Conservation (phyloP, 1,284 basidiomycete species). For the Coniferiporia weirii region DNA sequence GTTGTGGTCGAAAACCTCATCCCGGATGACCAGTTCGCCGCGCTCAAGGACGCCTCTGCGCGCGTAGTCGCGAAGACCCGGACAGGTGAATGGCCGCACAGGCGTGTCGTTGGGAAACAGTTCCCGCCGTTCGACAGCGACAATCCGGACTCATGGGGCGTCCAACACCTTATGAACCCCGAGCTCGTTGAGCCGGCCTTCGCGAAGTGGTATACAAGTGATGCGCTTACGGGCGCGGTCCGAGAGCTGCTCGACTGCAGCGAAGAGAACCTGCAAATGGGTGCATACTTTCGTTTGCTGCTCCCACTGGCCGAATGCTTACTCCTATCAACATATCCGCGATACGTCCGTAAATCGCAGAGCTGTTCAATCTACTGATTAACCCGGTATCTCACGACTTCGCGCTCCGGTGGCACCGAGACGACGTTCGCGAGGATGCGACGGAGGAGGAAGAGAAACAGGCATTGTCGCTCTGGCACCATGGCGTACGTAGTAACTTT, state of each 20-base stretch:
- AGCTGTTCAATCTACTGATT: conserved; percentile 77
- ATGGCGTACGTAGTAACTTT: conserved; percentile 47
- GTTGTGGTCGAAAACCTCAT: conserved; percentile 66
- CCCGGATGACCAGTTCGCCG: conserved; percentile 33
- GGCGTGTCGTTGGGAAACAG: conserved; percentile 74
- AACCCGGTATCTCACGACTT: conserved; percentile 67
- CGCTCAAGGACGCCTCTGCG: conserved; percentile 49
- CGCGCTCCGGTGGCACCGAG: conserved; percentile 79
- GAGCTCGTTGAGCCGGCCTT: conserved; percentile 57
- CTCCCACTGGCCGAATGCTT: neutral
- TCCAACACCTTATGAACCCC: conserved; percentile 79
- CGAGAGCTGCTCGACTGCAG: conserved; percentile 50
- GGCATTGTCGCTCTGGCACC: conserved; percentile 57
- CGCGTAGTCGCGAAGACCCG: conserved; percentile 54
- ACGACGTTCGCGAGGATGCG: conserved; percentile 66
- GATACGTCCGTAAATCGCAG: conserved; percentile 31
- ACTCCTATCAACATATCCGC: neutral
- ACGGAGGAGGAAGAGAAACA: conserved; percentile 58
- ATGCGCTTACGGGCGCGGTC: conserved; percentile 44
- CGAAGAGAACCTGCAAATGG: conserved; percentile 66
- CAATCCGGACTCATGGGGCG: conserved; percentile 70
- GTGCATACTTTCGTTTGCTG: conserved; percentile 34
- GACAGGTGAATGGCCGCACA: conserved; percentile 58
- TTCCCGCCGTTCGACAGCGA: conserved; percentile 71
- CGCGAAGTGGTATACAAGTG: conserved; percentile 63